A percentile compares a stretch with the other conserved stretches of the same genome.
Evolutionary conservation across 306 rosid species (phyloP).

Genomic region (Albizia julibrissin): DNA sequence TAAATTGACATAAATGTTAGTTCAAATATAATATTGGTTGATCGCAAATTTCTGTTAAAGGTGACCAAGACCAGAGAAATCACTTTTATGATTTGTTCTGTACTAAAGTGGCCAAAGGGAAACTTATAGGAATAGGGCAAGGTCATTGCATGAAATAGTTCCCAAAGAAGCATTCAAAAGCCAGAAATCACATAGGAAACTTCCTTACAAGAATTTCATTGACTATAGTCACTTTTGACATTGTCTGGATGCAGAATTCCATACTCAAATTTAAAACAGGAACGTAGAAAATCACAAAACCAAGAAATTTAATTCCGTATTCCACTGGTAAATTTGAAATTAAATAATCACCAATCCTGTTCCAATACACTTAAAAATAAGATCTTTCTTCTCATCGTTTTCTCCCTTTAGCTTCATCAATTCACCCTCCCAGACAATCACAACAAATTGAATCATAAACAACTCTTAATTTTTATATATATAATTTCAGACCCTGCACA

Average conservation of each 20-base stretch:
- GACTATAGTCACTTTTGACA: not conserved
- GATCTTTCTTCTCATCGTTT: not conserved
- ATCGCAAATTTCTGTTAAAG: not conserved
- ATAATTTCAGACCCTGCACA: constrained; percentile 32
- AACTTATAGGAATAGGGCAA: not conserved
- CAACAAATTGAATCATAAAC: not conserved
- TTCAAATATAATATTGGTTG: not conserved
- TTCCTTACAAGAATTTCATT: constrained; percentile 9
- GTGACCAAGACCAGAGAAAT: not conserved
- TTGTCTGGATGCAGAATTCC: not conserved
- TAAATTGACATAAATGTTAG: not conserved
- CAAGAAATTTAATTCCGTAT: not conserved
- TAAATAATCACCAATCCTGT: not conserved
- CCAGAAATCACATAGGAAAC: constrained; percentile 15
- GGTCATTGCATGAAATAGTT: not conserved
- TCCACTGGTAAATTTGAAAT: not conserved
- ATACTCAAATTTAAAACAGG: not conserved
- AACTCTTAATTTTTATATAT: not conserved
- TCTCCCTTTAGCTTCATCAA: not conserved
- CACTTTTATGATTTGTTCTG: not conserved
- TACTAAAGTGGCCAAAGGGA: not conserved
- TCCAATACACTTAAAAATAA: not conserved
- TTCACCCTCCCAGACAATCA: not conserved
- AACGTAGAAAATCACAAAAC: not conserved
- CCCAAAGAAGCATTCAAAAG: constrained; percentile 9